These are phyloP conservation scores for Pseudonitzschia multiseries DNA, from an alignment of 108 stramenopile genomes.

Conservation along the genomic window DNA sequence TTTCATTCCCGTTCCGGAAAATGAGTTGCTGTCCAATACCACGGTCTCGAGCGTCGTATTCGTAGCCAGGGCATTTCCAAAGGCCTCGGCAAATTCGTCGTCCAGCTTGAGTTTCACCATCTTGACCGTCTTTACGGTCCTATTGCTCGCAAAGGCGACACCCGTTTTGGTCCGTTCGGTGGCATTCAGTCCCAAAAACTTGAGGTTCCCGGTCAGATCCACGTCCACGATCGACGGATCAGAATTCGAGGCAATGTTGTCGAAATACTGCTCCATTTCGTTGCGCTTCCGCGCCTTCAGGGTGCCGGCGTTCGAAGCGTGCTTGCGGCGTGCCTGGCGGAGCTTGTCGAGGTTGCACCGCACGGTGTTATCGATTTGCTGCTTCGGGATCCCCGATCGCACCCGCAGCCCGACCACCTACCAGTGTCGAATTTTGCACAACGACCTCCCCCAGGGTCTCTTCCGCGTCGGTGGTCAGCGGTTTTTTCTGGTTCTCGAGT, in stretches of 20 bases:
- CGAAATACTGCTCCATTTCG: slow-evolving; percentile 51
- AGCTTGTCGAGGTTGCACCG: slow-evolving; percentile 39
- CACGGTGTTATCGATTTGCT: slow-evolving; percentile 39
- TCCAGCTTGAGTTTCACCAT: slow-evolving; percentile 41
- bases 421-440: slow-evolving; percentile 25
- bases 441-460: slow-evolving; percentile 32
- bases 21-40: slow-evolving; percentile 37
- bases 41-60: slow-evolving; percentile 37
- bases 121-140: slow-evolving; percentile 24
- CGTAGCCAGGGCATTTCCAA: slow-evolving; percentile 24
- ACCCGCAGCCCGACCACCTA: slow-evolving; percentile 32
- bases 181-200: slow-evolving; percentile 36
- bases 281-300: slow-evolving; percentile 41
- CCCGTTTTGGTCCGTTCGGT: slow-evolving; percentile 39
- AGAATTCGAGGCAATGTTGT: slow-evolving; percentile 40
- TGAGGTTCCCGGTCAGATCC: slow-evolving; percentile 39
- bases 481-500: slow-evolving; percentile 44
- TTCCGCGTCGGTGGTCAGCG: slow-evolving; percentile 35
- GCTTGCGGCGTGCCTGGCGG: slow-evolving; percentile 38
- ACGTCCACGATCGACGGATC: slow-evolving; percentile 36
- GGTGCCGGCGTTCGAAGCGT: slow-evolving; percentile 32
- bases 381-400: slow-evolving; percentile 29
- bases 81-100: slow-evolving; percentile 30
- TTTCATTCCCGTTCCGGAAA: slow-evolving; percentile 36
- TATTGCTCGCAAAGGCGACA: slow-evolving; percentile 41